Percentiles rank a stretch among this genome's conserved stretches.
Evolutionary conservation across 805 yeast species (phyloP).

Genomic region (Wickerhamiella slavikovae): DNA sequence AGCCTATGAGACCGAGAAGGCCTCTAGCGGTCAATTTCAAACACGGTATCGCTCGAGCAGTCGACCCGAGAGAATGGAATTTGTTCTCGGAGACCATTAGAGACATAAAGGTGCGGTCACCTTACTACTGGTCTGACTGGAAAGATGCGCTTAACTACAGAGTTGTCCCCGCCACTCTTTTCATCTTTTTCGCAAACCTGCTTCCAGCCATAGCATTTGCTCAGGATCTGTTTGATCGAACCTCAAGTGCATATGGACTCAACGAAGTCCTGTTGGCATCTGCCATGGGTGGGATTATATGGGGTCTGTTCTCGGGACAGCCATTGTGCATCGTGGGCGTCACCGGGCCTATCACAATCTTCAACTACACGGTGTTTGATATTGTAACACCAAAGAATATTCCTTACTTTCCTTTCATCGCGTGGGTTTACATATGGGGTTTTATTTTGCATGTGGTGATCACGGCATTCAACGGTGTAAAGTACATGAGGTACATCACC

Average conservation of each 20-base stretch:
- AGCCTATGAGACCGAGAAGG: too few species aligned
- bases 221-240: conserved; percentile 89
- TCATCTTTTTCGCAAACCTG: conserved; percentile 71
- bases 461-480: conserved; percentile 48
- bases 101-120: conserved; percentile 33
- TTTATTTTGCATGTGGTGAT: conserved; percentile 59
- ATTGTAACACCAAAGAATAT: conserved; percentile 31
- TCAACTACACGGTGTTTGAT: conserved; percentile 75
- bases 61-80: not conserved
- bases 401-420: conserved; percentile 73
- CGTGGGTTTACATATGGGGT: conserved; percentile 88
- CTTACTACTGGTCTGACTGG: conserved; percentile 61
- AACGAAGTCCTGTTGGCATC: conserved; percentile 72
- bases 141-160: conserved; percentile 68
- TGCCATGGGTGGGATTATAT: conserved; percentile 75
- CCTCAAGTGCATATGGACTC: conserved; percentile 71
- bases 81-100: not conserved
- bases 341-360: conserved; percentile 86
- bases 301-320: conserved; percentile 73
- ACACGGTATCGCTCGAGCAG: too few species aligned
- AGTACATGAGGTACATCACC: conserved; percentile 50
- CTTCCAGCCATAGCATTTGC: conserved; percentile 93
- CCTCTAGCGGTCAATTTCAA: too few species aligned
- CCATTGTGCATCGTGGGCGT: conserved; percentile 93
- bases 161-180: conserved; percentile 66